phyloP scores from a whole-genome alignment of 768 basidiomycete species.

The Hericium coralloides region DNA sequence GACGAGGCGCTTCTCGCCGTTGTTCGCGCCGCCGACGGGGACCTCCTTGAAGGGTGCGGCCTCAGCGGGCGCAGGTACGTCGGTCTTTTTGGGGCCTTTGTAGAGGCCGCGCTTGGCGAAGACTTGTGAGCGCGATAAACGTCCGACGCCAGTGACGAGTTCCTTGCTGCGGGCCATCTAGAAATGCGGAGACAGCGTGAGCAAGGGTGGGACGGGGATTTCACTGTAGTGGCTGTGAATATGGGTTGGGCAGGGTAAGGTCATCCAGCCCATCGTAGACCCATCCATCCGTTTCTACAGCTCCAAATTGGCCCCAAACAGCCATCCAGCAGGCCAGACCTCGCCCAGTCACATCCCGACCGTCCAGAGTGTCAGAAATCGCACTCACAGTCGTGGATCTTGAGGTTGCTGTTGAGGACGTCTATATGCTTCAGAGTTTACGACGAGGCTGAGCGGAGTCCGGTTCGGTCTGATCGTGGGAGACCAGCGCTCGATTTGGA shows the following conservation, averaged over 20 bases:
- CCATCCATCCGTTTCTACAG: slow-evolving; percentile 25
- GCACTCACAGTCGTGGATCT: slow-evolving; percentile 33
- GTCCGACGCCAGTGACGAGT: slow-evolving; percentile 73
- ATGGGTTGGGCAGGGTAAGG: neutral
- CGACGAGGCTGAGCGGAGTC: slow-evolving; percentile 4
- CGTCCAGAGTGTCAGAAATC: slow-evolving; percentile 15
- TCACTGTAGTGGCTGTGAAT: neutral
- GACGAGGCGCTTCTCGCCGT: slow-evolving; percentile 80
- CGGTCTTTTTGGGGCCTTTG: slow-evolving; percentile 78
- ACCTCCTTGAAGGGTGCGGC: slow-evolving; percentile 65
- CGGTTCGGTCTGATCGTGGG: neutral
- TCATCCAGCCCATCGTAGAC: slow-evolving; percentile 26
- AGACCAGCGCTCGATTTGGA: neutral
- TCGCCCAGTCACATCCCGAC: neutral
- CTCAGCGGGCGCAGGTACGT: slow-evolving; percentile 52
- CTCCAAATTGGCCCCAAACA: slow-evolving; percentile 5
- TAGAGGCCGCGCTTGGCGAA: slow-evolving; percentile 72
- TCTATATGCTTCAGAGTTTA: slow-evolving; percentile 9
- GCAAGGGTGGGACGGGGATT: neutral
- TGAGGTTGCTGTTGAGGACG: slow-evolving; percentile 30
- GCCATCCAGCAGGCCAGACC: neutral
- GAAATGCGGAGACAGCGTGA: slow-evolving; percentile 3
- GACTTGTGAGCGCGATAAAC: slow-evolving; percentile 77
- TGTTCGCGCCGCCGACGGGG: slow-evolving; percentile 81
- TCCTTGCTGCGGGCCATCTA: slow-evolving; percentile 86